A percentile compares a stretch with the other conserved stretches of the same genome.
phyloP scores from a whole-genome alignment of 257 asterid species.

The Thymus mandschuricus region DNA sequence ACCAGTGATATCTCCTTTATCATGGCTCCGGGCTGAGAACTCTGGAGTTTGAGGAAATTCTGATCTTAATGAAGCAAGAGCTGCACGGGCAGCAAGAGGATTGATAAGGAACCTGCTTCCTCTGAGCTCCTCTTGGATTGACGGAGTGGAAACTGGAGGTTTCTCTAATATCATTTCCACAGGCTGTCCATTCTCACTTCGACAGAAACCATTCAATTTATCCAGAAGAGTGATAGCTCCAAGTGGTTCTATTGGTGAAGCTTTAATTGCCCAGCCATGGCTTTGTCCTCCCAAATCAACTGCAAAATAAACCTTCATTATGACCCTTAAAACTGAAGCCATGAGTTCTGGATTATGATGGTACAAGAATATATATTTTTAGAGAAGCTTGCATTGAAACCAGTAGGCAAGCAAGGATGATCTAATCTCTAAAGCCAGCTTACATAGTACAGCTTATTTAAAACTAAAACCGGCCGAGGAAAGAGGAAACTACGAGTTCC shows the following conservation, averaged over 20 bases:
- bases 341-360: constrained; percentile 20
- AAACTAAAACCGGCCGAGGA: not conserved
- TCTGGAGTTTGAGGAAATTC: constrained; percentile 35
- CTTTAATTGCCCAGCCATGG: constrained; percentile 24
- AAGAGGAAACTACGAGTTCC: constrained; percentile 18
- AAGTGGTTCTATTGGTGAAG: constrained; percentile 27
- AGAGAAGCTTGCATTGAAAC: constrained; percentile 14
- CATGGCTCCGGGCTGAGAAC: constrained; percentile 26
- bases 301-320: constrained; percentile 38
- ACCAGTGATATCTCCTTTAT: constrained; percentile 24
- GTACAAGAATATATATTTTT: constrained; percentile 1
- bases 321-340: constrained; percentile 18
- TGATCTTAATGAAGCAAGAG: constrained; percentile 63
- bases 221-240: constrained; percentile 23
- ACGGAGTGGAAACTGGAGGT: constrained; percentile 30
- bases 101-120: constrained; percentile 44
- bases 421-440: constrained; percentile 20
- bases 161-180: constrained; percentile 23
- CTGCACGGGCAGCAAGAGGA: constrained; percentile 76
- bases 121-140: constrained; percentile 31
- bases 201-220: constrained; percentile 22
- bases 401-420: constrained; percentile 8
- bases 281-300: constrained; percentile 38
- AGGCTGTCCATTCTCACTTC: constrained; percentile 25
- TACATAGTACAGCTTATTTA: not conserved